Evolutionary conservation across 768 basidiomycete species (phyloP), one percentile per base, ranked within the genome.

Genomic region (Kwoniella sp.): DNA sequence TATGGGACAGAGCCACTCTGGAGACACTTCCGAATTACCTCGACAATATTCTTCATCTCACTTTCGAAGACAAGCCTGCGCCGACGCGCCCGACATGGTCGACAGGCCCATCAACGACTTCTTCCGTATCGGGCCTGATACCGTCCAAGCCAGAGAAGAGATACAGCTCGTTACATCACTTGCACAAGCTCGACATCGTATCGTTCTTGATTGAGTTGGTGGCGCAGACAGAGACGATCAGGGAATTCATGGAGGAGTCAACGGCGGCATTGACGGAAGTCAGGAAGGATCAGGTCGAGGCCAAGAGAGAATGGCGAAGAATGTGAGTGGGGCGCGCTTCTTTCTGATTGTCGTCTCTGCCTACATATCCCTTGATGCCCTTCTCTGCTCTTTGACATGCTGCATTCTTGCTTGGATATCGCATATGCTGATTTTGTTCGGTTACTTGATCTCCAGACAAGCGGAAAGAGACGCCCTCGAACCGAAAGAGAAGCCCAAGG

Each of bases 251-350:
- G 87, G 96, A 99, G 73, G 86, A 87, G 51, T 92, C 91, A 73
- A 93, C 94, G 75, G 86, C 90, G 72, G 88, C 90, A 69, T 81
- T 99, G 67, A 98, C 96, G 9, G 91, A 93, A 28, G 83, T 96
- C 34, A 83, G 96, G 68, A 99, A 98, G 82, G 92, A 95, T 80
- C 91, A 94, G 80, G 93, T 94, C 31, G 96, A 98, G 68, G 87
- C 93, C 66, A 96, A 96, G 82, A 86, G 94, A 65, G 84, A 89
- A 73, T 90, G 90, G 82, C 94, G 92, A 81, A 88, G 89, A 77
- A 85, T 88, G 94, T 95, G 79, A 83, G 93, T 86, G 41, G 41
- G 41, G 34, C 34, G 13, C 34, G 34, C 7, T 13, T 34, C n/a
- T 34, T 34, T 34, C 34, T 34, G 13, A 34, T 34, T 13, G 7